Evolutionary conservation across 352 stramenopile genomes (phyloP), one percentile per base, ranked within the genome.

Genomic region (Blastocystis sp.): DNA sequence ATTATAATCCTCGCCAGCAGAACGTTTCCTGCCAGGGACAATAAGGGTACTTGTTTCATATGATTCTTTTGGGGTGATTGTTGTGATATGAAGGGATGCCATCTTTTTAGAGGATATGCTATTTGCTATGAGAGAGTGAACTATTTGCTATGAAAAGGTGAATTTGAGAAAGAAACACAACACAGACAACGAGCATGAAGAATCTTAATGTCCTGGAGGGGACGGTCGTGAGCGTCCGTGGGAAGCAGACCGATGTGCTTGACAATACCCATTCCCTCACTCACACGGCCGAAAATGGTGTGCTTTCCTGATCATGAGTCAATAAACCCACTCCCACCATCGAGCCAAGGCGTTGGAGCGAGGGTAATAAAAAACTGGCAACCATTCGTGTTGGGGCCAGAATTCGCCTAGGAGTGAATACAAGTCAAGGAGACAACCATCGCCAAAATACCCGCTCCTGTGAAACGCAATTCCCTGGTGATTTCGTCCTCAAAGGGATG

Each of bases 281-380:
- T 95, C 56, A 97, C 94, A 41, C 94, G 92, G 14, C 95, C 95
- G 90, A 97, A 96, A 2, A 97, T 92, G 4, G 94, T 97, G 91
- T 97, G 94, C 62, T 97, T 97, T 61, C 93, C 93, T 93, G 67
- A 17, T 17, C n/a, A 4, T 66, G 17, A 71, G 4, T 34, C 23
- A 5, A 0, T 23, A 21, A 21, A 21, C 89, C 17, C 14, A 40
- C 5, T 56, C 82, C 1, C 88, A 95, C 94, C 94, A 88, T 97
- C 94, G n/a, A 97, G 91, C 94, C 94, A 97, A 14, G 94, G 94
- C 40, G 94, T 97, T 34, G 94, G 94, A 19, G 93, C 94, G 40
- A 97, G 89, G 38, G 94, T 96, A 82, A 97, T 93, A 91, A 97
- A 97, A 89, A 97, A 97, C 89, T 97, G 94, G 2, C 45, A 96